These are phyloP conservation scores for Dentipellis fragilis DNA, from an alignment of 768 basidiomycete species.

Conservation along the genomic window DNA sequence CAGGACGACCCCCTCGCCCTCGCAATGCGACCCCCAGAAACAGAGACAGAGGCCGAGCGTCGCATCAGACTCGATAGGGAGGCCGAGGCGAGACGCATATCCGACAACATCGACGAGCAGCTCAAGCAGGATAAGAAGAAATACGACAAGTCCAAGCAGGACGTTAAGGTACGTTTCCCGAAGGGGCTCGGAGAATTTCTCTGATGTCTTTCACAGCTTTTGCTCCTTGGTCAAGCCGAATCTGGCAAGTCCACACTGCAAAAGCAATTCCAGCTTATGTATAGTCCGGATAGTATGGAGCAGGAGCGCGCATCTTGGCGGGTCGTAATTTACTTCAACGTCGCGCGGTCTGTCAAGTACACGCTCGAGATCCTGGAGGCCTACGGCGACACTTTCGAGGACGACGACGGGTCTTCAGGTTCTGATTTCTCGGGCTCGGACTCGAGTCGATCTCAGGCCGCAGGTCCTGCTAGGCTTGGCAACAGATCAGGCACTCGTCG, in stretches of 20 bases:
- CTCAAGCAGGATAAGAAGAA: conserved; percentile 60
- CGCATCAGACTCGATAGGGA: conserved; percentile 50
- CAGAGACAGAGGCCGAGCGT: conserved; percentile 61
- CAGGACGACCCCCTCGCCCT: conserved; percentile 68
- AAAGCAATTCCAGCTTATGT: conserved; percentile 78
- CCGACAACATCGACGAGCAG: conserved; percentile 77
- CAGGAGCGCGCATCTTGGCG: conserved; percentile 67
- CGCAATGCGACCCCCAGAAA: conserved; percentile 51
- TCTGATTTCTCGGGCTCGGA: neutral
- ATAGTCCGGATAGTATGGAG: conserved; percentile 61
- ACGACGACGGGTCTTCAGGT: neutral
- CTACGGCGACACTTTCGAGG: conserved; percentile 14
- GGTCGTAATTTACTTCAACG: conserved; percentile 75
- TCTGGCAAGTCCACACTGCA: conserved; percentile 71
- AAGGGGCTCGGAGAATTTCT: neutral
- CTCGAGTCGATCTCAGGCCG: neutral
- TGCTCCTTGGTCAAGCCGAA: conserved; percentile 74
- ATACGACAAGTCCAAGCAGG: conserved; percentile 53
- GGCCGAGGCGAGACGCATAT: conserved; percentile 65
- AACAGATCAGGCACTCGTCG: neutral
- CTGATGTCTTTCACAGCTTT: conserved; percentile 30
- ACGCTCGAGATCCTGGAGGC: conserved; percentile 24
- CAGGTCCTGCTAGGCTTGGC: neutral
- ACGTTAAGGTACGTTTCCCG: conserved; percentile 51
- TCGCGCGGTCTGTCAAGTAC: conserved; percentile 32